Conservation (phyloP, 176 grass and related monocot species). For the Melocanna baccifera region DNA sequence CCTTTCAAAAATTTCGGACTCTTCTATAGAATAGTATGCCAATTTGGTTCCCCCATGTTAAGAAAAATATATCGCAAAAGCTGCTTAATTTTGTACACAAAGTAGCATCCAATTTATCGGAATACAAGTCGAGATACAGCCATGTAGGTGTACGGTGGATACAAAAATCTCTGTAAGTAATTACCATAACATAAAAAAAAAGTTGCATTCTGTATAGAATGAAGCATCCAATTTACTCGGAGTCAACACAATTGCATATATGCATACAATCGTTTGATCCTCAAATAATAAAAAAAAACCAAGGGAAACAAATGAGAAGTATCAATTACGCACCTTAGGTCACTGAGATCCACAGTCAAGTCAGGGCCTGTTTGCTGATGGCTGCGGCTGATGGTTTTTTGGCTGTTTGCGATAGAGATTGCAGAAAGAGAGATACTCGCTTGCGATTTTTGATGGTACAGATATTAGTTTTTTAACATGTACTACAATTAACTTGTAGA, state of each 20-base stretch:
- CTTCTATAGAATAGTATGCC: neutral
- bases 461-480: too few relatives aligned
- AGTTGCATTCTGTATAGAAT: neutral
- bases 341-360: constrained; percentile 61
- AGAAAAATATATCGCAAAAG: neutral
- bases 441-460: too few relatives aligned
- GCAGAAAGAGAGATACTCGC: too few relatives aligned
- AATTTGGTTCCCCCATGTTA: neutral
- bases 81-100: neutral
- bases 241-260: neutral
- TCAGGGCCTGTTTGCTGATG: too few relatives aligned
- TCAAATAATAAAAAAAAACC: neutral
- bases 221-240: neutral
- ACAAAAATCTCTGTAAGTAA: neutral
- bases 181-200: constrained; percentile 10
- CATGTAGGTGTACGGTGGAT: neutral
- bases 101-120: neutral
- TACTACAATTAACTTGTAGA: too few relatives aligned
- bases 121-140: neutral
- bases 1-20: too few relatives aligned
- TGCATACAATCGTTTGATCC: neutral
- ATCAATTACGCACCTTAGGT: constrained; percentile 51
- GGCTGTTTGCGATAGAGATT: too few relatives aligned
- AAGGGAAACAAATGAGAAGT: neutral
- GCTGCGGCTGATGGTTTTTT: too few relatives aligned